phyloP scores from a whole-genome alignment of 192 early-diverging fungal genomes.

The Cladochytrium replicatum region DNA sequence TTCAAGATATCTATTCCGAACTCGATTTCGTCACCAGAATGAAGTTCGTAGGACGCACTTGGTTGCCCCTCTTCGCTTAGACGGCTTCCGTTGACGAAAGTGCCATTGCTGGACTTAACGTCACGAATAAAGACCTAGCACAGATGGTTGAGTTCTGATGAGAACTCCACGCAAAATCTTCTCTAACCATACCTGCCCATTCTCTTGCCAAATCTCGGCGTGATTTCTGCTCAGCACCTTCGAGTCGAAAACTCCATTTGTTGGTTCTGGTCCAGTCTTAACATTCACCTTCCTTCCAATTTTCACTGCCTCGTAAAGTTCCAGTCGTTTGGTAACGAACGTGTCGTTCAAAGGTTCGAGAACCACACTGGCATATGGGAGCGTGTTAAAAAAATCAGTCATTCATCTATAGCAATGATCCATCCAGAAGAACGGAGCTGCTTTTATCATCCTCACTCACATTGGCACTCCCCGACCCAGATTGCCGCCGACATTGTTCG shows the following conservation, averaged over 20 bases:
- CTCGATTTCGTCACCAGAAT: conserved; percentile 53
- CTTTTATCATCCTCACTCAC: too few species aligned
- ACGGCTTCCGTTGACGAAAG: conserved; percentile 64
- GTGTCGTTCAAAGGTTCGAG: conserved; percentile 17
- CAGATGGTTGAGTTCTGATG: not conserved
- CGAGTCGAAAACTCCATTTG: conserved; percentile 74
- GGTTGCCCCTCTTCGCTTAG: conserved; percentile 55
- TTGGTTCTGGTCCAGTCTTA: conserved; percentile 47
- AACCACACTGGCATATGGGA: conserved; percentile 6
- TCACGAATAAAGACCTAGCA: conserved; percentile 60
- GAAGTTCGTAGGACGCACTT: conserved; percentile 47
- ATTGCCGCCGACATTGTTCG: too few species aligned
- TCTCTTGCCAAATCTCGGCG: conserved; percentile 60
- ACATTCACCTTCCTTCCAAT: conserved; percentile 62
- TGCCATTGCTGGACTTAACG: conserved; percentile 70
- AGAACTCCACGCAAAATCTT: not conserved
- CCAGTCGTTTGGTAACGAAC: conserved; percentile 23
- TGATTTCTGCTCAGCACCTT: conserved; percentile 70
- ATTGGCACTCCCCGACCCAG: too few species aligned
- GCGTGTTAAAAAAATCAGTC: too few species aligned
- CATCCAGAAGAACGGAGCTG: too few species aligned
- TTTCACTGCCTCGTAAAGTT: conserved; percentile 46
- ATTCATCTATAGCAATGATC: too few species aligned
- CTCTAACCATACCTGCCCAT: conserved; percentile 39
- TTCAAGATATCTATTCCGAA: conserved; percentile 76